A percentile compares a stretch with the other conserved stretches of the same genome.
phyloP scores from a whole-genome alignment of 805 yeast species.

The Metschnikowia henanensis region DNA sequence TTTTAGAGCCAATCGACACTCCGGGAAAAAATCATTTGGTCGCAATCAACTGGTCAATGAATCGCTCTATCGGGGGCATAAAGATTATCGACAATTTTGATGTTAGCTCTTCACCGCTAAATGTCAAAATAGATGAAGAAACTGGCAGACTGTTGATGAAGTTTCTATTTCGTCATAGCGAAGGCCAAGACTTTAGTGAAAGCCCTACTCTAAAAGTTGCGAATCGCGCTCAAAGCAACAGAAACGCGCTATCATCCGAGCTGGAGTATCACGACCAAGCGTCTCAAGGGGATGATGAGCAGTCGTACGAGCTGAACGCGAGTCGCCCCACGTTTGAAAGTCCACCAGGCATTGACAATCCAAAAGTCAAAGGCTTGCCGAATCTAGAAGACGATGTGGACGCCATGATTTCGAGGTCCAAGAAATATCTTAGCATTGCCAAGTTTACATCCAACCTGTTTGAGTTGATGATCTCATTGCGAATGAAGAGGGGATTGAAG shows the following conservation, averaged over 20 bases:
- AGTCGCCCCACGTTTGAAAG: no score
- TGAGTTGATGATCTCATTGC: conserved; percentile 35
- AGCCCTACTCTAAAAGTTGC: conserved; percentile 16
- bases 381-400: conserved; percentile 28
- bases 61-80: conserved; percentile 43
- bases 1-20: conserved; percentile 30
- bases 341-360: not conserved
- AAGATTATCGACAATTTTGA: conserved; percentile 39
- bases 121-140: conserved; percentile 37
- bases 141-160: conserved; percentile 40
- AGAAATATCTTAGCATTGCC: conserved; percentile 67
- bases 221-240: conserved; percentile 7
- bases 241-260: conserved; percentile 1
- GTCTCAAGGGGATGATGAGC: conserved; percentile 9
- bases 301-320: not conserved
- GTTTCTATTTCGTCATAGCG: conserved; percentile 31
- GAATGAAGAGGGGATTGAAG: conserved; percentile 32
- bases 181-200: conserved; percentile 10
- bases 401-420: conserved; percentile 75
- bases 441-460: conserved; percentile 36
- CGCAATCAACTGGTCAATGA: conserved; percentile 42
- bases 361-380: no score
- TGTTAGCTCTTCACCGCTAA: conserved; percentile 37
- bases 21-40: conserved; percentile 22
- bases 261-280: conserved; percentile 5